Conservation (phyloP, 768 basidiomycete species). For the Termitomyces sp. region DNA sequence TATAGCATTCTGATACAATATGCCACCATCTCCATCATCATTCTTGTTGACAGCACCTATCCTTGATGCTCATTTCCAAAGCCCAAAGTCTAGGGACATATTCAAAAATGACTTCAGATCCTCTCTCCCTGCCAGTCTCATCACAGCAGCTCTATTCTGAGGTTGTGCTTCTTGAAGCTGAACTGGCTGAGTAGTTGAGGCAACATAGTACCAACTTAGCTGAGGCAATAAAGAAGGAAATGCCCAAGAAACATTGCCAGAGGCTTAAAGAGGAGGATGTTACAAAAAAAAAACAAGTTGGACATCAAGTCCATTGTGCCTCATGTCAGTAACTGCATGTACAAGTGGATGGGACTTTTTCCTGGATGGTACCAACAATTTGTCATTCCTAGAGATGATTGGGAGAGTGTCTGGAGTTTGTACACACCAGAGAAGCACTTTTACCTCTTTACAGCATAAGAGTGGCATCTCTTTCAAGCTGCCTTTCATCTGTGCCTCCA, state of each 20-base stretch:
- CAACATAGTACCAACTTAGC: not conserved
- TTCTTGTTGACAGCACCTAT: not conserved
- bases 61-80: no score
- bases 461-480: slow-evolving; percentile 5
- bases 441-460: not conserved
- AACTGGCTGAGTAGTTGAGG: not conserved
- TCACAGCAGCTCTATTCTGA: no score
- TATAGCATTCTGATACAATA: not conserved
- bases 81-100: no score
- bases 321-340: not conserved
- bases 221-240: not conserved
- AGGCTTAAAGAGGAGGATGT: not conserved
- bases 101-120: not conserved
- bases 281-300: not conserved
- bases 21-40: not conserved
- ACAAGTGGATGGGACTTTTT: not conserved
- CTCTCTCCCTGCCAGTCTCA: not conserved
- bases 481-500: not conserved
- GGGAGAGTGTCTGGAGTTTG: not conserved
- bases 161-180: not conserved
- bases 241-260: not conserved
- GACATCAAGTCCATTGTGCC: not conserved
- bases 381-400: not conserved
- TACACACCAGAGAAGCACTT: slow-evolving; percentile 5
- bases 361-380: not conserved